Base-by-base conservation (phyloP, 257 asterid genomes). In the Forsythia suspensa region DNA sequence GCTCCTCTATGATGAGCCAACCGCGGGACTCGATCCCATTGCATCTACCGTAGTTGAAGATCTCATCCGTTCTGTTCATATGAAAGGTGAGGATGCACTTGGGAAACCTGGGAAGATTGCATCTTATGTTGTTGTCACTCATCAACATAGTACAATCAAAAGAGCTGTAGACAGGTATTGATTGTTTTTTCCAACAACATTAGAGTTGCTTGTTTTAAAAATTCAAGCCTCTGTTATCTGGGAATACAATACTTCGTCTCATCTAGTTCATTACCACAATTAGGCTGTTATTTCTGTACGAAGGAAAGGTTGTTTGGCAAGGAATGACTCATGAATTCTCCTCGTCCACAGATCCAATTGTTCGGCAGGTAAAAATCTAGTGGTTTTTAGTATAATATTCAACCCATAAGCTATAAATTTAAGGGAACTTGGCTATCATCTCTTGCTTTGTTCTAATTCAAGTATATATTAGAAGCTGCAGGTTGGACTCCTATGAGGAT, bases 21-120 rank as follows among this genome's bases (percentile, higher is more conserved):
- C 98, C 61, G 98, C 99, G 77, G 99, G 99, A 71, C 96, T 95
- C 39, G 99, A 95, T 90, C 99, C 99, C 51, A 95, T 95, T 84
- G 99, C 99, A 1, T 95, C 98, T 18, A 95, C 99, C 3, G 97
- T 95, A 66, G 97, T 95, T 79, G 99, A 95, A 85, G 99, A 95
- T 87, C 95, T 95, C 83, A 95, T 93, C 71, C 98, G 99, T 70
- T 95, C 99, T 16, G 97, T 95, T 84, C 99, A 93, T 79, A 79
- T 84, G 85, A 86, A 87, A 84, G 96, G 93, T 10, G 90, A 93
- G 85, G 98, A 90, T 90, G 99, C 94, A 73, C 80, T 89, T 78
- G 91, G 97, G 82, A 81, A 87, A 84, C 94, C 97, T 20, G 99
- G 97, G 74, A 90, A 93, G 74, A 93, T 95, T 85, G 90, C 98